phyloP scores from a whole-genome alignment of 805 yeast species.

The Candida stauntonica region DNA sequence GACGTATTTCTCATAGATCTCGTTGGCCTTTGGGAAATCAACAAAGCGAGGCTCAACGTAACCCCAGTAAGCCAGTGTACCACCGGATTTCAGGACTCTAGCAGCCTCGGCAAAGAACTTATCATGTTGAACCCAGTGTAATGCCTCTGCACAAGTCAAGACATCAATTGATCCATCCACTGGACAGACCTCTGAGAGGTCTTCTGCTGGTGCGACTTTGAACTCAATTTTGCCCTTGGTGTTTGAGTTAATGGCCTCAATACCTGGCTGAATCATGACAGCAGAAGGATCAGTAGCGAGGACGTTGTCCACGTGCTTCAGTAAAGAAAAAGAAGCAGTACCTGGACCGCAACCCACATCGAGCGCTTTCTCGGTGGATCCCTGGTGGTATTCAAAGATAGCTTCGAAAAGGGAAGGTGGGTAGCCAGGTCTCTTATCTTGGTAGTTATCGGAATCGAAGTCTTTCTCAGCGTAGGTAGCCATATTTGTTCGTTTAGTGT shows the following conservation, averaged over 20 bases:
- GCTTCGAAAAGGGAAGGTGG: constrained; percentile 47
- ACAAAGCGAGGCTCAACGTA: constrained; percentile 64
- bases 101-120: constrained; percentile 46
- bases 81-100: constrained; percentile 47
- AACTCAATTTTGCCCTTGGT: constrained; percentile 22
- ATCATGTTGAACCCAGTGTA: constrained; percentile 68
- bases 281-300: constrained; percentile 56
- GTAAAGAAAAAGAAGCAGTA: constrained; percentile 49
- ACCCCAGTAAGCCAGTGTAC: constrained; percentile 69
- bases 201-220: constrained; percentile 26
- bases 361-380: constrained; percentile 34
- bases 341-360: constrained; percentile 78
- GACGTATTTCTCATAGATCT: constrained; percentile 48
- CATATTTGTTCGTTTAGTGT: constrained; percentile 33
- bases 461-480: constrained; percentile 47
- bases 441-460: constrained; percentile 48
- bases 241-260: constrained; percentile 14
- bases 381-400: constrained; percentile 38
- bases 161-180: constrained; percentile 42
- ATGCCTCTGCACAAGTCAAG: constrained; percentile 64
- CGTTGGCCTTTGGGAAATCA: constrained; percentile 51
- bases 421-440: constrained; percentile 56
- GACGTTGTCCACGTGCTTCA: constrained; percentile 39
- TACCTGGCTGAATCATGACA: constrained; percentile 46
- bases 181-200: constrained; percentile 20